A percentile compares a stretch with the other conserved stretches of the same genome.
Conservation (phyloP, 352 stramenopile genomes). For the Achlya hypogyna region DNA sequence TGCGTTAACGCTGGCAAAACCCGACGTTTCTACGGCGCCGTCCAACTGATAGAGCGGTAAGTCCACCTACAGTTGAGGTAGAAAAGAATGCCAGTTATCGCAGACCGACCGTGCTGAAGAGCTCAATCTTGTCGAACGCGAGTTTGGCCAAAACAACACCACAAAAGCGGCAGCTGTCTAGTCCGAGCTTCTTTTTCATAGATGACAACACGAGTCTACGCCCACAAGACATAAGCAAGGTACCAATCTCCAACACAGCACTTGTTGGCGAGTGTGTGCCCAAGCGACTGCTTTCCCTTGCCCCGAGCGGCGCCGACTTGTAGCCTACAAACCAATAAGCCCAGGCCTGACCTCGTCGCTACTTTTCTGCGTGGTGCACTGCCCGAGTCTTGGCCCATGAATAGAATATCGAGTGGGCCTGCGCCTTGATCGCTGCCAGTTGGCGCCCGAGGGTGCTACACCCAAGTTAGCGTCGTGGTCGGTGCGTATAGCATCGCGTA, state of each 20-base stretch:
- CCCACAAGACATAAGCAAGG: neutral
- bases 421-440: slow-evolving; percentile 62
- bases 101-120: slow-evolving; percentile 74
- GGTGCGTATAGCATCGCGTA: neutral
- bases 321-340: neutral
- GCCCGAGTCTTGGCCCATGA: slow-evolving; percentile 71
- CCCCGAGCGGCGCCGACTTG: slow-evolving; percentile 8
- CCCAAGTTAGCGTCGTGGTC: neutral
- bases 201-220: slow-evolving; percentile 52
- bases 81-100: neutral
- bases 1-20: slow-evolving; percentile 65
- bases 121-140: slow-evolving; percentile 67
- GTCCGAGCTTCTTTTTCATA: slow-evolving; percentile 69
- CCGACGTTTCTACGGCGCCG: slow-evolving; percentile 51
- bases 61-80: neutral
- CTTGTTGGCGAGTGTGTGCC: slow-evolving; percentile 69
- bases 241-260: neutral
- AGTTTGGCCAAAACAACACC: slow-evolving; percentile 68
- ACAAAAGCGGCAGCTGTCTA: slow-evolving; percentile 63
- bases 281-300: slow-evolving; percentile 43
- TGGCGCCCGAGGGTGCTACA: slow-evolving; percentile 39
- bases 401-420: slow-evolving; percentile 59
- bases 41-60: slow-evolving; percentile 75
- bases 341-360: neutral
- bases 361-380: slow-evolving; percentile 69